Base-by-base conservation (phyloP, 2,329 filamentous ascomycete species). In the Clonostachys chloroleuca region DNA sequence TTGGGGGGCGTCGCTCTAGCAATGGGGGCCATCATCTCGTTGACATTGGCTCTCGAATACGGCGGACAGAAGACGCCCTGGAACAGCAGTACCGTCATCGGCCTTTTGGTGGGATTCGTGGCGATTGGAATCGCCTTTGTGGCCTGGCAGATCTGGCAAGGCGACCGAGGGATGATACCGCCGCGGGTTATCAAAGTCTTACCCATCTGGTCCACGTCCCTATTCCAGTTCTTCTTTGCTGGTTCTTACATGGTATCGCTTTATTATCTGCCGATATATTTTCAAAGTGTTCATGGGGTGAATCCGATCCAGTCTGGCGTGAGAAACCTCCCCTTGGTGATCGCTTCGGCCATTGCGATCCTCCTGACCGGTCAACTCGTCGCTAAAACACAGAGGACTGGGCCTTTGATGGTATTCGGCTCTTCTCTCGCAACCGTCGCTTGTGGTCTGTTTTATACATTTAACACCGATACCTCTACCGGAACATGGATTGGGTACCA, bases 21-120 rank as follows among this genome's bases (percentile, higher is more conserved):
- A 53, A 66, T 79, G 18, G 74, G 77, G 1, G 68, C 70, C 33
- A 68, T 81, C 41, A 59, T 81, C 50, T 75, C 70, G 51, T 63
- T 81, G 12, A 61, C 82, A 10, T 66, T 83, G 5, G 78, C 76
- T 6, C 63, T 83, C 34, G 73, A 81, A 53, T 82, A 75, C 72
- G 80, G 77, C 14, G 79, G 80, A 6, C 63, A 70, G 35, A 58
- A 70, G 18, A 73, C 75, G 47, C 44, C 77, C 5, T 83, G 78
- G 79, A 65, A 58, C 47, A 68, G 66, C 59, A 59, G 67, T 12
- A 64, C 61, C 17, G 66, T 80, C 44, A 74, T 81, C 34, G 76
- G 73, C 2, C 62, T 81, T 17, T 72, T 82, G 44, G 64, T 73
- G 7, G 72, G 74, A 5, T 70, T 69, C n/a, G 74, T 57, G 2